These are phyloP conservation scores for Ophiostoma sp. DNA, from an alignment of 2,329 filamentous ascomycete species.

Conservation along the genomic window DNA sequence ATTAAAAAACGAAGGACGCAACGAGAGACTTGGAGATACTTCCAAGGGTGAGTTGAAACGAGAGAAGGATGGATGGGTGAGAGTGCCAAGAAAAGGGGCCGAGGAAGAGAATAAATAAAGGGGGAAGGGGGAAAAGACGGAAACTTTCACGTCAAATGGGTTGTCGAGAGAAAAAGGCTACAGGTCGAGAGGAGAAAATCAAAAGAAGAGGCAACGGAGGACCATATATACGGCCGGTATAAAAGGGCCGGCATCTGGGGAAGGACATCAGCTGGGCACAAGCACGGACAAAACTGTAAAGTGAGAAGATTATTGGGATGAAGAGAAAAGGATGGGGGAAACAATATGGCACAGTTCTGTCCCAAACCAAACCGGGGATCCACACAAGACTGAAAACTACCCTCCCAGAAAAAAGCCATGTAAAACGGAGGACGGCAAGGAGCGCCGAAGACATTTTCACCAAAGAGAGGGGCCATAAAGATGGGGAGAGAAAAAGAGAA, in stretches of 20 bases:
- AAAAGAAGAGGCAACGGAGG: not conserved
- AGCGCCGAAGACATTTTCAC: not conserved
- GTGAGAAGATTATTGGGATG: not conserved
- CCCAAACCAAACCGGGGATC: constrained; percentile 7
- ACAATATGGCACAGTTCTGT: not conserved
- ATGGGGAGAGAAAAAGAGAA: not conserved
- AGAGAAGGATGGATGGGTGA: too few relatives aligned
- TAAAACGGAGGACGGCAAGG: not conserved
- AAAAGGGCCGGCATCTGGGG: not conserved
- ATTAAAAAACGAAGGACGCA: constrained; percentile 2
- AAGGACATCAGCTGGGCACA: not conserved
- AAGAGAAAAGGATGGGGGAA: not conserved
- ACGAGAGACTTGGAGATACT: constrained; percentile 3
- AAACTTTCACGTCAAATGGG: not conserved
- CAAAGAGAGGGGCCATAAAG: not conserved
- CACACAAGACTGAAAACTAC: not conserved
- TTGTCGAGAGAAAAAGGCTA: not conserved
- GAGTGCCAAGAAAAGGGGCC: not conserved
- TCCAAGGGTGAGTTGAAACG: not conserved
- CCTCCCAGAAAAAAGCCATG: not conserved
- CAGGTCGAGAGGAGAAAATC: not conserved
- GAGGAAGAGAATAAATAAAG: not conserved
- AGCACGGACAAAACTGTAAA: not conserved
- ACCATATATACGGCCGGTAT: constrained; percentile 25
- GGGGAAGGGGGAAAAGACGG: not conserved